Conservation (phyloP, 306 rosid genomes). For the Hippophae rhamnoides region DNA sequence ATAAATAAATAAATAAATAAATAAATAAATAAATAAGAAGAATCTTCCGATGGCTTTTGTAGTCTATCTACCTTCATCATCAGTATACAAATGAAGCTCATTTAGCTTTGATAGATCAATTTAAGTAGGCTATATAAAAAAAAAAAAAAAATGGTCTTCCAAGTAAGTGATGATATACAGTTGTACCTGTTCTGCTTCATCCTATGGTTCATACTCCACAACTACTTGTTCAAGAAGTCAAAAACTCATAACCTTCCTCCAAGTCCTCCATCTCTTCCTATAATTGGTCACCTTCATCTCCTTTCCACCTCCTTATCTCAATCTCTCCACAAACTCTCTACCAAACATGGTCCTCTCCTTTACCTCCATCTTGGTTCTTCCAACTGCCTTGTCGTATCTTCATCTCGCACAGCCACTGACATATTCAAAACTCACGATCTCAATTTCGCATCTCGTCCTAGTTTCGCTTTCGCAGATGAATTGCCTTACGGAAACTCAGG, state of each 20-base stretch:
- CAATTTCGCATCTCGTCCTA: conserved; percentile 37
- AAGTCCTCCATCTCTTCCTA: conserved; percentile 28
- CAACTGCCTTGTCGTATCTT: conserved; percentile 39
- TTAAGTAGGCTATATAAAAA: no score
- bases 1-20: no score
- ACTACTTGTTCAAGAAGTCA: no score
- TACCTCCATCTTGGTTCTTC: conserved; percentile 48
- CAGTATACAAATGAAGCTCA: no score
- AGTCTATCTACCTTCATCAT: no score
- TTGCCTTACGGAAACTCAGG: conserved; percentile 32
- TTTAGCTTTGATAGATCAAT: no score
- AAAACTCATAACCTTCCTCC: conserved; percentile 12
- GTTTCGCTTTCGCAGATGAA: conserved; percentile 39
- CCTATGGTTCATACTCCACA: no score
- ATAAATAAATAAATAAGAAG: no score
- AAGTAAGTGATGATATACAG: no score
- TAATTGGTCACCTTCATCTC: conserved; percentile 40
- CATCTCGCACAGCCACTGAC: conserved; percentile 39
- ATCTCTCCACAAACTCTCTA: conserved; percentile 43
- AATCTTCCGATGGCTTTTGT: no score
- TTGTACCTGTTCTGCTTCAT: no score
- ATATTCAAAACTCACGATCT: conserved; percentile 44
- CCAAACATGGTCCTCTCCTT: conserved; percentile 37
- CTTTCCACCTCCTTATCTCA: conserved; percentile 40
- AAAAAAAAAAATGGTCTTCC: no score